Percentiles rank a stretch among this genome's conserved stretches.
Conservation (phyloP, 148 eudicot genomes). For the Dysphania ambrosioides region DNA sequence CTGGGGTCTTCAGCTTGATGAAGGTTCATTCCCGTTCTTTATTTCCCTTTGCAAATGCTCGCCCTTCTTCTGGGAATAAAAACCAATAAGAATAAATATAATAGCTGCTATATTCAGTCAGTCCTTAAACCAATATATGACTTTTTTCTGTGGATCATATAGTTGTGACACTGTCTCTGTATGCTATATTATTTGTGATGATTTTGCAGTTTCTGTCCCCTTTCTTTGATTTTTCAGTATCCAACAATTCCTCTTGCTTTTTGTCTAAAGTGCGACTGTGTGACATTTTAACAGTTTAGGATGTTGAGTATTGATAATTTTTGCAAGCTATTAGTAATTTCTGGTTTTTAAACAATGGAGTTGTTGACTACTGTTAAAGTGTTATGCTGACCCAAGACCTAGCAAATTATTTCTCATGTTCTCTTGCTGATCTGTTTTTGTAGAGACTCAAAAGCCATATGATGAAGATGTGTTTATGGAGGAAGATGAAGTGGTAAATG, state of each 20-base stretch:
- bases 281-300: background rate
- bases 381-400: background rate
- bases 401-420: slow-evolving; percentile 8
- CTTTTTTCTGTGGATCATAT: background rate
- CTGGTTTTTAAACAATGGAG: background rate
- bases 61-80: background rate
- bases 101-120: background rate
- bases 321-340: background rate
- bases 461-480: slow-evolving; percentile 94
- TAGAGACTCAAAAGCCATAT: slow-evolving; percentile 68
- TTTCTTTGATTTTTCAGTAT: background rate
- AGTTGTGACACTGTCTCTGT: background rate
- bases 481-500: slow-evolving; percentile 68
- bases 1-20: slow-evolving; percentile 93
- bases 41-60: background rate
- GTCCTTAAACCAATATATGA: background rate
- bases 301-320: background rate
- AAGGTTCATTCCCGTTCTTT: slow-evolving; percentile 56
- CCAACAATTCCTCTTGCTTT: background rate
- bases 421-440: slow-evolving; percentile 9
- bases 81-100: background rate
- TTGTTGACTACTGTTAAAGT: background rate
- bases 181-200: background rate
- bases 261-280: background rate
- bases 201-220: background rate